Conservation (phyloP, 352 stramenopile genomes). For the Phytophthora sojae region DNA sequence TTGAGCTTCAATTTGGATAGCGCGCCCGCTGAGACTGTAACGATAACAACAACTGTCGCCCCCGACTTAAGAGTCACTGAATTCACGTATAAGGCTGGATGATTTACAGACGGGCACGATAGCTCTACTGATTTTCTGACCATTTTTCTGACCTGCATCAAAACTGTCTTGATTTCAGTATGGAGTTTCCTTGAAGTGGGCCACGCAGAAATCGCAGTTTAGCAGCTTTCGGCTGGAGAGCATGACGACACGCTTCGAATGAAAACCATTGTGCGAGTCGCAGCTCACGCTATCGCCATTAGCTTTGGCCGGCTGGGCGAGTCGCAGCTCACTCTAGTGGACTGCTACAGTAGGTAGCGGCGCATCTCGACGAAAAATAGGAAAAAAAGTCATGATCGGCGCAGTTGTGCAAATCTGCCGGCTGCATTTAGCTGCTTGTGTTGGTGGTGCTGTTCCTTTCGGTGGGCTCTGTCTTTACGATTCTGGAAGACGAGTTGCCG, state of each 20-base stretch:
- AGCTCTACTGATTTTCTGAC: slow-evolving; percentile 1
- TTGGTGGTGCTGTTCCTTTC: neutral
- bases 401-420: neutral
- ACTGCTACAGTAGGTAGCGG: too few species aligned
- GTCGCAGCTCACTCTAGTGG: too few species aligned
- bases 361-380: neutral
- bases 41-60: slow-evolving; percentile 1
- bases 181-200: neutral
- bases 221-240: neutral
- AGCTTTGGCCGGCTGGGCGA: too few species aligned
- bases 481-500: too few species aligned
- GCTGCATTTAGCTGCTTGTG: neutral
- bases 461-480: neutral
- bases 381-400: neutral
- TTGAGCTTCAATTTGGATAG: slow-evolving; percentile 13
- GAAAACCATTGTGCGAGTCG: too few species aligned
- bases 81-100: neutral
- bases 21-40: neutral
- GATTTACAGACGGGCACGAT: neutral
- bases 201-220: neutral
- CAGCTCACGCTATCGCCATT: too few species aligned
- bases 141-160: neutral
- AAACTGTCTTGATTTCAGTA: slow-evolving; percentile 6
- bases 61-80: neutral
- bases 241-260: neutral